A percentile compares a stretch with the other conserved stretches of the same genome.
Evolutionary conservation across 768 basidiomycete genomes (phyloP).

Genomic region (Lactarius quietus): DNA sequence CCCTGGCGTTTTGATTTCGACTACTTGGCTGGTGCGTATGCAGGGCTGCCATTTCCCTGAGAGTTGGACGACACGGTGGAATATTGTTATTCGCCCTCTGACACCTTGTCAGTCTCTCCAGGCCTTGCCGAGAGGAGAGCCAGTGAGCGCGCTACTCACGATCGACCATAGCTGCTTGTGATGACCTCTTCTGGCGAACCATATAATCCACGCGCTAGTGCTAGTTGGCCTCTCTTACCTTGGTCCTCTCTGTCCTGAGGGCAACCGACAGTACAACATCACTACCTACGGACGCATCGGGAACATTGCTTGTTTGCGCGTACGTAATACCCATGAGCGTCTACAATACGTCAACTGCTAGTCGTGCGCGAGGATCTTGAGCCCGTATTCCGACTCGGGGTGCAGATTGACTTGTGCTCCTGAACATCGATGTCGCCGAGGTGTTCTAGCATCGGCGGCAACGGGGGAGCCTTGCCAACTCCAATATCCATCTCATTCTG

Average conservation of each 20-base stretch:
- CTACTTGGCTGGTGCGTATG: conserved; percentile 57
- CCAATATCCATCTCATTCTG: too few species aligned
- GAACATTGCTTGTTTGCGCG: not conserved
- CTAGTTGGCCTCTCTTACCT: conserved; percentile 54
- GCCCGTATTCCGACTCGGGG: not conserved
- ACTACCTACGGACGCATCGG: conserved; percentile 41
- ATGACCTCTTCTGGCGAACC: not conserved
- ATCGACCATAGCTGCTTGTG: conserved; percentile 43
- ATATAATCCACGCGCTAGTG: conserved; percentile 40
- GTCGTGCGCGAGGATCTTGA: too few species aligned
- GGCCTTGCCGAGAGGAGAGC: conserved; percentile 38
- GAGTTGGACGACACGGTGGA: not conserved
- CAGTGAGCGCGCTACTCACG: conserved; percentile 48
- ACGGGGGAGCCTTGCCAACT: too few species aligned
- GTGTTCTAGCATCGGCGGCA: too few species aligned
- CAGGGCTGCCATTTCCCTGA: conserved; percentile 10
- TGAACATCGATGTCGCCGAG: not conserved
- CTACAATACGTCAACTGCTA: too few species aligned
- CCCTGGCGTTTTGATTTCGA: conserved; percentile 62
- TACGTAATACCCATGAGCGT: too few species aligned
- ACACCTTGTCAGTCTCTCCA: conserved; percentile 49
- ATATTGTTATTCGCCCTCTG: conserved; percentile 36
- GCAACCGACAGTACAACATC: conserved; percentile 64
- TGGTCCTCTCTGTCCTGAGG: conserved; percentile 58
- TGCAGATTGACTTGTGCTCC: not conserved